phyloP scores from a whole-genome alignment of 2,329 filamentous ascomycete species.

The Cyanodermella asteris region DNA sequence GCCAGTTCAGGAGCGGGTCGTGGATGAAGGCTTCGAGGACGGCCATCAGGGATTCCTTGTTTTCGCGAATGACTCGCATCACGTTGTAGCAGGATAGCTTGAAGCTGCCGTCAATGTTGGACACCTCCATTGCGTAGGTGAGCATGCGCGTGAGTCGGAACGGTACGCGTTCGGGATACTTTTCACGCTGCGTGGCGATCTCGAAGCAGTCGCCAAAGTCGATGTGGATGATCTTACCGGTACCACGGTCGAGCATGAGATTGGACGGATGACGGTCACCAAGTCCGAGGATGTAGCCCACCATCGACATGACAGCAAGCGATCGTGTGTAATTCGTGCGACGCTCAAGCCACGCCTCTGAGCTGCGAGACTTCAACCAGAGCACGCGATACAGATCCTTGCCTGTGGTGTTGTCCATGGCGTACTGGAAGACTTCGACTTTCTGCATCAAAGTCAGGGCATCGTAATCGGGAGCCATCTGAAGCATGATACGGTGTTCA shows the following conservation, averaged over 20 bases:
- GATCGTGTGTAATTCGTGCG: slow-evolving; percentile 98
- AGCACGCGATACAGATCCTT: slow-evolving; percentile 95
- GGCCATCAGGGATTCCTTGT: slow-evolving; percentile 97
- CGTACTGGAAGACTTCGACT: slow-evolving; percentile 97
- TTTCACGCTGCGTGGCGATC: slow-evolving; percentile 97
- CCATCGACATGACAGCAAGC: slow-evolving; percentile 99
- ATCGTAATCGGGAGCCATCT: slow-evolving; percentile 98
- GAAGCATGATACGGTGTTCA: slow-evolving; percentile 97
- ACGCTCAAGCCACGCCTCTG: slow-evolving; percentile 89
- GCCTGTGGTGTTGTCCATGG: slow-evolving; percentile 94
- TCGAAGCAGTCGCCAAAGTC: slow-evolving; percentile 99
- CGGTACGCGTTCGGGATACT: slow-evolving; percentile 90
- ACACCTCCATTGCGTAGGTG: slow-evolving; percentile 99
- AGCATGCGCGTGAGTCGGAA: slow-evolving; percentile 98
- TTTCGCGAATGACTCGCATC: slow-evolving; percentile 87
- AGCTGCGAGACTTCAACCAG: slow-evolving; percentile 97
- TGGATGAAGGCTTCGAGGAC: slow-evolving; percentile 98
- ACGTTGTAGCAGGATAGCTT: slow-evolving; percentile 95
- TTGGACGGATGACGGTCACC: slow-evolving; percentile 96
- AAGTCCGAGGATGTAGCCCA: slow-evolving; percentile 94
- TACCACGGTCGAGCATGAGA: slow-evolving; percentile 86
- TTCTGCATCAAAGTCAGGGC: slow-evolving; percentile 99
- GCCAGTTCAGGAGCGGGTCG: slow-evolving; percentile 95
- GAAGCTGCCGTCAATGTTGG: slow-evolving; percentile 98
- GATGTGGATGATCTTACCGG: slow-evolving; percentile 93